Evolutionary conservation across 805 yeast species (phyloP), one percentile per base, ranked within the genome.

Genomic region (Yamadazyma phyllophila): DNA sequence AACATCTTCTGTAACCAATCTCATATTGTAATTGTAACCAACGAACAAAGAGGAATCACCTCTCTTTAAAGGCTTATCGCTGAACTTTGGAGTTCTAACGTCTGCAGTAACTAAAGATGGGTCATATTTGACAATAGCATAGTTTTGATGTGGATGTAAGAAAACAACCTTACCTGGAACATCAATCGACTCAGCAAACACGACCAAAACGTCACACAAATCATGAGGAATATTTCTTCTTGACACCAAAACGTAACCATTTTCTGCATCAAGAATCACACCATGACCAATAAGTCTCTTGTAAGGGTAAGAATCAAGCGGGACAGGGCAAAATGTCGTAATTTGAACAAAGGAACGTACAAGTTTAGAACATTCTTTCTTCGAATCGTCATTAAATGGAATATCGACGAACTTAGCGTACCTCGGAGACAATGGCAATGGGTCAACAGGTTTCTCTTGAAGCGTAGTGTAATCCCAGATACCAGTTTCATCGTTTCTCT

Each of bases 101-200:
- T 85, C 85, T 2, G 96, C 91, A 16, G 76, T 61, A 12, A 91
- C 84, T 41, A 88, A 66, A 4, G 71, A 57, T 7, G 96, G 89
- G 60, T 91, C 96, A 62, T 88, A 91, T 61, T 87, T 80, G 20
- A 91, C 73, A 46, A 90, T 80, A 1, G 95, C 90, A 63, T 85
- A 90, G 54, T 90, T 90, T 55, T 85, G 88, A 31, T 88, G 80
- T 29, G 97, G 97, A 60, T 90, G 97, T 57, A 88, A 68, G 55
- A 89, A 91, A 16, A 82, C 82, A 20, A 90, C 94, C 51, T 81
- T 74, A 1, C 85, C 97, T 0, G 95, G 88, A 11, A 90, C 76
- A 52, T 83, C 80, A 16, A 88, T 79, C 1, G 96, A 85, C 51
- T 91, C 96, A 3, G 97, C 96, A 59, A 91, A 80, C 2, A 91